Percentiles rank a stretch among this genome's conserved stretches.
Conservation (phyloP, 2,329 filamentous ascomycete genomes). For the Hypoxylon sp. region DNA sequence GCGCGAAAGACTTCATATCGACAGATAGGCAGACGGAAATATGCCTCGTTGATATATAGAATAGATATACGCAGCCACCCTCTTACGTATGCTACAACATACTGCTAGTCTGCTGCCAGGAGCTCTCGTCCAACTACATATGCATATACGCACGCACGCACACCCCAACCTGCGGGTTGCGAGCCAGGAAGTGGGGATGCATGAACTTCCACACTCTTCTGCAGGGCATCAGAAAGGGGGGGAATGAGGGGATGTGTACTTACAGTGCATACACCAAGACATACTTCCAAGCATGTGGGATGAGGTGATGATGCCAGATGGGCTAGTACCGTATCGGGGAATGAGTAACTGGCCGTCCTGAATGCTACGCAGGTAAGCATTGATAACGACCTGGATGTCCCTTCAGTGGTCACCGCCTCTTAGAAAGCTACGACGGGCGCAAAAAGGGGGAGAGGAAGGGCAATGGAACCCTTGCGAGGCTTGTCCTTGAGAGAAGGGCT, state of each 20-base stretch:
- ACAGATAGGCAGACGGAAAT: slow-evolving; percentile 27
- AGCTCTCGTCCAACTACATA: slow-evolving; percentile 31
- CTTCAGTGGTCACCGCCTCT: slow-evolving; percentile 41
- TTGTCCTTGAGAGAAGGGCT: slow-evolving; percentile 7
- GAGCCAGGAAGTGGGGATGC: slow-evolving; percentile 41
- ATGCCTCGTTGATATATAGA: slow-evolving; percentile 26
- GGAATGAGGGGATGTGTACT: slow-evolving; percentile 13
- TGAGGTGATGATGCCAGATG: slow-evolving; percentile 40
- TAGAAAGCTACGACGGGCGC: slow-evolving; percentile 18
- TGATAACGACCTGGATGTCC: slow-evolving; percentile 43
- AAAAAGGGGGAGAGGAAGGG: slow-evolving; percentile 21
- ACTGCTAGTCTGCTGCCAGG: slow-evolving; percentile 38
- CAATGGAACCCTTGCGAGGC: slow-evolving; percentile 31
- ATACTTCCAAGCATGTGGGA: slow-evolving; percentile 24
- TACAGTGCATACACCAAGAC: slow-evolving; percentile 32
- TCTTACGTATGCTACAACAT: slow-evolving; percentile 39
- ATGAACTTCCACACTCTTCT: slow-evolving; percentile 42
- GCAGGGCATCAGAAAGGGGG: slow-evolving; percentile 42
- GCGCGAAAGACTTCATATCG: slow-evolving; percentile 27
- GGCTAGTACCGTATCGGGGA: slow-evolving; percentile 38
- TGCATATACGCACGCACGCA: slow-evolving; percentile 20
- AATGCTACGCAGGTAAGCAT: slow-evolving; percentile 25
- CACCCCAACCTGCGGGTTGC: slow-evolving; percentile 33
- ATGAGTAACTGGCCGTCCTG: slow-evolving; percentile 39
- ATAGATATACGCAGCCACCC: slow-evolving; percentile 23